Percentiles rank a stretch among this genome's conserved stretches.
Evolutionary conservation across 345 rosid genomes (phyloP).

Genomic region (Syzygium aqueum): DNA sequence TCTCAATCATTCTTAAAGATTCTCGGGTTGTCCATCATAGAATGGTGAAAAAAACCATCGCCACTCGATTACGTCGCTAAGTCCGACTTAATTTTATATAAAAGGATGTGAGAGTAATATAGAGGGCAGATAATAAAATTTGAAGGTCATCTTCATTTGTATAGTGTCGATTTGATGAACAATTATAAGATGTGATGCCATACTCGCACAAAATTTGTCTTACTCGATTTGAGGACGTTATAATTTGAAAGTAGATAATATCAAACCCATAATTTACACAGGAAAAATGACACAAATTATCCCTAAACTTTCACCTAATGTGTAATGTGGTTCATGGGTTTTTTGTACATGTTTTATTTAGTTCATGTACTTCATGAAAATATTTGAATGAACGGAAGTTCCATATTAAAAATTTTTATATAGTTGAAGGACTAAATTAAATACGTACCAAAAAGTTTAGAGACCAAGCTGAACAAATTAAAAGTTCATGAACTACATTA

Average conservation of each 20-base stretch:
- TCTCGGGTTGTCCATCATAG: neutral
- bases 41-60: accelerated
- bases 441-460: no score
- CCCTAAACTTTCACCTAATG: no score
- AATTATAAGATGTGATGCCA: no score
- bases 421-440: no score
- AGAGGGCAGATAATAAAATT: neutral
- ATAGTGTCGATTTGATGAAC: neutral
- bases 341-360: no score
- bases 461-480: no score
- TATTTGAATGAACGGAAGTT: no score
- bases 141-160: neutral
- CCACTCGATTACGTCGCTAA: accelerated
- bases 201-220: neutral
- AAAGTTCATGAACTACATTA: no score
- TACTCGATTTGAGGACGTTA: neutral
- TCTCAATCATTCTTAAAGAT: neutral
- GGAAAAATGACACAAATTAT: no score
- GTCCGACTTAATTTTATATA: neutral
- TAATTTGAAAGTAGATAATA: neutral
- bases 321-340: no score
- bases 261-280: neutral
- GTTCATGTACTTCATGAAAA: no score
- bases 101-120: neutral
- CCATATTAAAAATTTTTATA: no score